Evolutionary conservation across 1,284 basidiomycete species (phyloP).

Genomic region (Malassezia brasiliensis): DNA sequence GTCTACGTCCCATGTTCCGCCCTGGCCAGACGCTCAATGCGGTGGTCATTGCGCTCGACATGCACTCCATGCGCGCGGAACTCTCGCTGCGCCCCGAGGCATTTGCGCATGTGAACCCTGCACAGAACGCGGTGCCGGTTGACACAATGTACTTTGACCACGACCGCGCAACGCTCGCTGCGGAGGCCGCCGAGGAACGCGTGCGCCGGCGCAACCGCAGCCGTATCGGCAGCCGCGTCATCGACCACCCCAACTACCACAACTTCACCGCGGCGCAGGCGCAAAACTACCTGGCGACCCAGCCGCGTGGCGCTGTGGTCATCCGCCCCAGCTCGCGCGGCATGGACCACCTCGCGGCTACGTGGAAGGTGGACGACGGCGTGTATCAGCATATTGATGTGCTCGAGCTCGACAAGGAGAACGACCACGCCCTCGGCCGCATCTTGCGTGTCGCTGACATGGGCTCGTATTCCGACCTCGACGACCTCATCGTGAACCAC

Average conservation of each 20-base stretch:
- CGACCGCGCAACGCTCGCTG: conserved; percentile 60
- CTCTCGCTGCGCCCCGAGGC: conserved; percentile 68
- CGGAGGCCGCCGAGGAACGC: conserved; percentile 62
- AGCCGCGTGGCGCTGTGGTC: conserved; percentile 65
- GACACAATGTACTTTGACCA: conserved; percentile 64
- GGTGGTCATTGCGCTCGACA: conserved; percentile 65
- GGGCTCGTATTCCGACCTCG: conserved; percentile 81
- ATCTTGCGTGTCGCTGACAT: conserved; percentile 66
- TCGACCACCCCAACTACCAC: conserved; percentile 98
- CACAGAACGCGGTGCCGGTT: conserved; percentile 58
- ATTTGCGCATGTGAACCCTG: conserved; percentile 59
- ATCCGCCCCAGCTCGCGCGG: conserved; percentile 94
- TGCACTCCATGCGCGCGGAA: conserved; percentile 62
- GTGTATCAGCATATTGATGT: conserved; percentile 97
- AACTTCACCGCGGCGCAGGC: conserved; percentile 86
- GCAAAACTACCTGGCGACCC: conserved; percentile 76
- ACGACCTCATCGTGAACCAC: conserved; percentile 95
- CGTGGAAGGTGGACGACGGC: conserved; percentile 97
- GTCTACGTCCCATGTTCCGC: conserved; percentile 31
- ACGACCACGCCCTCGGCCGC: conserved; percentile 60
- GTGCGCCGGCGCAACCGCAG: conserved; percentile 72
- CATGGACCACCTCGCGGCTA: conserved; percentile 83
- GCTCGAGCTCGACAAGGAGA: conserved; percentile 65
- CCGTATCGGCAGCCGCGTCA: conserved; percentile 59
- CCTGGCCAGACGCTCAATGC: conserved; percentile 68